Base-by-base conservation (phyloP, 2,329 filamentous ascomycete species). In the Magnaporthiopsis poae region DNA sequence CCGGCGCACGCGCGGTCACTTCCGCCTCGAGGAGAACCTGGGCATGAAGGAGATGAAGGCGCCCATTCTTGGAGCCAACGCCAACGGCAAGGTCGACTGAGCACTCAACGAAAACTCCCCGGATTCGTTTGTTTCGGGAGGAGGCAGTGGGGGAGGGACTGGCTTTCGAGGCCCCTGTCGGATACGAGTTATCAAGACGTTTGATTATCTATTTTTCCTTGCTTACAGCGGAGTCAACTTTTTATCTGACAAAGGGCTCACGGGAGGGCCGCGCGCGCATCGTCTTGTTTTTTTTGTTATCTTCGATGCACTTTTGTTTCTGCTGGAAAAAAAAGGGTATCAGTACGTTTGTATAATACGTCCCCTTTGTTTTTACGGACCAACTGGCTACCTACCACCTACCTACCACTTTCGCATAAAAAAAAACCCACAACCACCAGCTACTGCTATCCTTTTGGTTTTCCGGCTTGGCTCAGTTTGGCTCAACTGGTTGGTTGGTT, bases 31-130 rank as follows among this genome's bases (percentile, higher is more conserved):
- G 62, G 85, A 87, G 68, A 81, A 80, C 33, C 12, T 65, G 66
- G 77, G 78, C 62, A 78, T 79, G 68, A 80, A 78, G 68, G 82
- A 84, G 63, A 76, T 82, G 68, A 90, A 90, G 79, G 87, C 90
- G 70, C 88, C 88, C 0, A 74, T 91, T 27, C 75, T 91, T 63
- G 77, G 77, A 21, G 73, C 75, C 61, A 81, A 78, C 70, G 70
- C 71, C 60, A 79, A 77, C 69, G 82, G 81, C 74, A 85, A 82
- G 79, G 82, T 79, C 71, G 83, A 84, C 71, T 85, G 68, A 71
- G 66, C 56, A 3, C 46, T 21, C 46, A n/a, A 3, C 46, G 35
- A 9, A 8, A 25, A 56, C 46, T 21, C 46, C 46, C 35, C 35
- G 35, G 35, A 8, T 52, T 15, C 7, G 7, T 56, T 56, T 25